phyloP scores from a whole-genome alignment of 2,329 filamentous ascomycete genomes.

The Colletotrichum navitas region DNA sequence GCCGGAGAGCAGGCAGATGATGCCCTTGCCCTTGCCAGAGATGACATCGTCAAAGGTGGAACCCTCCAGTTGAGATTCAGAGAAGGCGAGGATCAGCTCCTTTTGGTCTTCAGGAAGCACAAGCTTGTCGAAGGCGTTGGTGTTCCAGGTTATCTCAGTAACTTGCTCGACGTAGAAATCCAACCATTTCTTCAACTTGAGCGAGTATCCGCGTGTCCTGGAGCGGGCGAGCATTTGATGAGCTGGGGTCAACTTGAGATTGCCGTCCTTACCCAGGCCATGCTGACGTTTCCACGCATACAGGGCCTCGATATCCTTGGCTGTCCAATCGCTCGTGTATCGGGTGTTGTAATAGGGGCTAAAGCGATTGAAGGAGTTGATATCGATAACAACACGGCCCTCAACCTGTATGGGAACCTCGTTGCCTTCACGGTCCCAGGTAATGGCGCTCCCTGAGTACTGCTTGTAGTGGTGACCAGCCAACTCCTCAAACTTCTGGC shows the following conservation, averaged over 20 bases:
- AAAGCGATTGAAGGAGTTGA: constrained; percentile 53
- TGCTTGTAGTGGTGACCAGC: constrained; percentile 62
- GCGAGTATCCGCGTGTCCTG: constrained; percentile 60
- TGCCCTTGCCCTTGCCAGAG: constrained; percentile 63
- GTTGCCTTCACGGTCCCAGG: constrained; percentile 51
- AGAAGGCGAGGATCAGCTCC: constrained; percentile 64
- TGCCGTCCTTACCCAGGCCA: constrained; percentile 47
- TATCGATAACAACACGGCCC: constrained; percentile 56
- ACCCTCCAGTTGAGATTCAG: constrained; percentile 60
- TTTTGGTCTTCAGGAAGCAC: constrained; percentile 64
- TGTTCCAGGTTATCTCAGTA: constrained; percentile 61
- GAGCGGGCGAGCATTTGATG: constrained; percentile 51
- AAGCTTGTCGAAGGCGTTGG: constrained; percentile 61
- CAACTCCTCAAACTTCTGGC: constrained; percentile 59
- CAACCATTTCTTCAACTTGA: constrained; percentile 62
- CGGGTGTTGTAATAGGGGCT: constrained; percentile 49
- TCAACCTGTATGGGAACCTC: constrained; percentile 46
- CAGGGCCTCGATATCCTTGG: constrained; percentile 50
- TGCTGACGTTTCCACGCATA: constrained; percentile 44
- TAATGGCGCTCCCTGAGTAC: constrained; percentile 57
- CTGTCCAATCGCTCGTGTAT: constrained; percentile 50
- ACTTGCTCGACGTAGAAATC: constrained; percentile 63
- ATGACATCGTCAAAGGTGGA: constrained; percentile 66
- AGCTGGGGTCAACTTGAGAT: constrained; percentile 49
- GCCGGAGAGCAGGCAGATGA: constrained; percentile 63